Base-by-base conservation (phyloP, 176 grass and related monocot genomes). In the Guadua angustifolia region DNA sequence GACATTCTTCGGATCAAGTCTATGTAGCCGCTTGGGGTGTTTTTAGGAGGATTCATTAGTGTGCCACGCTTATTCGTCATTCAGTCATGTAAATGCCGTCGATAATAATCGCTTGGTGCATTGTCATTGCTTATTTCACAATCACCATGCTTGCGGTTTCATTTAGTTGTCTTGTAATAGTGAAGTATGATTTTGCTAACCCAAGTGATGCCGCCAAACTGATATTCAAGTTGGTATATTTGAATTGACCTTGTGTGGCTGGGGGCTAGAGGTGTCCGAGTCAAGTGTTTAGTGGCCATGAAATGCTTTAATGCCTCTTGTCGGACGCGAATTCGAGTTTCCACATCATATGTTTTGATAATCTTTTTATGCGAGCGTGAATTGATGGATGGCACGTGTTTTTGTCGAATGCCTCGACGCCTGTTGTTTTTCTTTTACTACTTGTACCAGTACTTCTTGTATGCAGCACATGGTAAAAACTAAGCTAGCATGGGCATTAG, bases 71-170 rank as follows among this genome's bases (percentile, higher is more conserved):
- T 60, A 16, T 76, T 81, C 46, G 18, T 80, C 17, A 56, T 25
- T 71, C 73, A 78, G 24, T 35, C 63, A 76, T 71, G 62, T 2
- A 75, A 70, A 60, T 82, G 13, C 52, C 62, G 14, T 63, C 39
- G n/a, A 55, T 11, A 26, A 52, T 70, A 39, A 38, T 38, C 42
- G 78, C 45, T 77, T 38, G 32, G 15, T 63, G 53, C 18, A 63
- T 33, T 66, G 13, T 26, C 75, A 18, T 69, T 66, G 47, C 47
- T 56, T 1, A 83, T 80, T 80, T 66, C 24, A 6, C 81, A 46
- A 32, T 81, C 35, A 16, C 36, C 10, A 52, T 79, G 12, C 9
- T 61, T 17, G 25, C 1, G 1, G 5, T 74, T 49, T 69, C 17
- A 60, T 83, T 61, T 81, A 46, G 38, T 25, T 57, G 42, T 42